phyloP scores from a whole-genome alignment of 164 flowering plant genomes.

The Saururus chinensis region DNA sequence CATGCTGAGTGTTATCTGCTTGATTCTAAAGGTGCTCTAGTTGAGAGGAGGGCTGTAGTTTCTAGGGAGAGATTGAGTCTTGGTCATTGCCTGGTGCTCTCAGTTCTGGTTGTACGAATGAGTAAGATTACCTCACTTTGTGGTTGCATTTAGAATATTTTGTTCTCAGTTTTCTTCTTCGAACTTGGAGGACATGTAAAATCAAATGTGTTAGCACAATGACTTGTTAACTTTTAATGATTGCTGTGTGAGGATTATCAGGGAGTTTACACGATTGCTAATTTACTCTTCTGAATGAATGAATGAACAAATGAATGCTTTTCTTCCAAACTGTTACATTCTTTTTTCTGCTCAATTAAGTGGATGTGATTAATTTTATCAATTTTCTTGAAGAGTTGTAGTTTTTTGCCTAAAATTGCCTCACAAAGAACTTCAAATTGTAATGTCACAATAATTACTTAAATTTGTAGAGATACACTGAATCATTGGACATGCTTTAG shows the following conservation, averaged over 20 bases:
- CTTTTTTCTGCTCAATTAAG: too few species aligned
- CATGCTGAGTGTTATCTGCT: slow-evolving; percentile 57
- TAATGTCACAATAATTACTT: not conserved
- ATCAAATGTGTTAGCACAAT: not conserved
- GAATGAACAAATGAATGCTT: too few species aligned
- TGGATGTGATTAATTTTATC: too few species aligned
- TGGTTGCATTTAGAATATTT: not conserved
- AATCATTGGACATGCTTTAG: not conserved
- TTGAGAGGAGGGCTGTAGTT: slow-evolving; percentile 82
- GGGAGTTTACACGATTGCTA: too few species aligned
- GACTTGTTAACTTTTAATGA: not conserved
- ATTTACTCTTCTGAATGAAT: too few species aligned
- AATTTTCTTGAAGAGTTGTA: too few species aligned
- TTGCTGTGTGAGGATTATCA: too few species aligned
- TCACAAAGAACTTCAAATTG: not conserved
- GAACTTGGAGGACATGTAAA: not conserved
- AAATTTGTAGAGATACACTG: not conserved
- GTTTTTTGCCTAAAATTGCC: too few species aligned
- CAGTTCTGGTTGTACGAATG: slow-evolving; percentile 65
- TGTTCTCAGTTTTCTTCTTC: too few species aligned
- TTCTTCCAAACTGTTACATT: too few species aligned
- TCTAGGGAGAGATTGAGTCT: slow-evolving; percentile 75
- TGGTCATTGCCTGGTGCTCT: slow-evolving; percentile 86
- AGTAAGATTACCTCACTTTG: slow-evolving; percentile 21
- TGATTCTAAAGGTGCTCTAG: slow-evolving; percentile 91